Conservation (phyloP, 805 yeast genomes). For the Saccharomyces cerevisiae region DNA sequence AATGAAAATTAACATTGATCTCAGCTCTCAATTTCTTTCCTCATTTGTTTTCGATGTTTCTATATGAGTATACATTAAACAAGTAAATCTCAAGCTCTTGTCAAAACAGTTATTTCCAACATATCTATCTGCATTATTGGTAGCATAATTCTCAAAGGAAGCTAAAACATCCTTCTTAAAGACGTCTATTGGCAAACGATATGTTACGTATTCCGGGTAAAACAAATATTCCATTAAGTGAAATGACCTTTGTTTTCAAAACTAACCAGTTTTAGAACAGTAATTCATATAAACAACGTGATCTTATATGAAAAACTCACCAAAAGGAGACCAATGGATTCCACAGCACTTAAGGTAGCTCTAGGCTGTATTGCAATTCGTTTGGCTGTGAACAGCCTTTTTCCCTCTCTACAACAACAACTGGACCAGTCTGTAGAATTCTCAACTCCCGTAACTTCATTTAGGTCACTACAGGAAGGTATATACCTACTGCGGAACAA, state of each 20-base stretch:
- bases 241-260: not conserved
- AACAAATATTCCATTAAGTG: not conserved
- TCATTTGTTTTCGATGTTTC: not conserved
- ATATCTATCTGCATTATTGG: not conserved
- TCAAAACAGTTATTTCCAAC: not conserved
- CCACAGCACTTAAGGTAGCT: conserved; percentile 3
- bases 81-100: not conserved
- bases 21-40: not conserved
- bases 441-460: conserved; percentile 31
- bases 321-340: not conserved
- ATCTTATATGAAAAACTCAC: not conserved
- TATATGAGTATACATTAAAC: not conserved
- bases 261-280: not conserved
- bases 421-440: conserved; percentile 29
- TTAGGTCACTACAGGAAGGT: conserved; percentile 53
- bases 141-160: not conserved
- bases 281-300: not conserved
- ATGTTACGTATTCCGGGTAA: not conserved
- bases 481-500: conserved; percentile 49
- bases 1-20: not conserved
- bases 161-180: not conserved
- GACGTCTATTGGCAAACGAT: not conserved
- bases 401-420: conserved; percentile 20
- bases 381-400: conserved; percentile 13
- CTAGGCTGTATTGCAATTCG: conserved; percentile 16